Evolutionary conservation across 192 early-diverging fungal species (phyloP).

Genomic region (Umbelopsis vinacea): DNA sequence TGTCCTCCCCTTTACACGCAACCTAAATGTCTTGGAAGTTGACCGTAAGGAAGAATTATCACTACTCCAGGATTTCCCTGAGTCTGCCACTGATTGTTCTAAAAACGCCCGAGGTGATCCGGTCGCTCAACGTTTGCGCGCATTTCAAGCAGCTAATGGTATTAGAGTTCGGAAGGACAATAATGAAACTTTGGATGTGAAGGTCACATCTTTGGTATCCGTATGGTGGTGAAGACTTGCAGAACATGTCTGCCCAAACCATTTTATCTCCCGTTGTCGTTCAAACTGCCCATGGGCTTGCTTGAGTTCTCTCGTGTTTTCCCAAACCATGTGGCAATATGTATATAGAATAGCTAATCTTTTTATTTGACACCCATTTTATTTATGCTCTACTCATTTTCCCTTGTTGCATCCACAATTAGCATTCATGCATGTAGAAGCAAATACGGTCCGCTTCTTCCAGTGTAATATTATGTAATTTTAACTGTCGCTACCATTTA

Average conservation of each 20-base stretch:
- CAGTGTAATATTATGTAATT: too few species aligned
- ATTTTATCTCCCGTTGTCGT: slow-evolving; percentile 27
- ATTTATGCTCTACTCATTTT: too few species aligned
- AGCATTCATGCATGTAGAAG: too few species aligned
- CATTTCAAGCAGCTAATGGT: slow-evolving; percentile 76
- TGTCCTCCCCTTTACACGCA: slow-evolving; percentile 78
- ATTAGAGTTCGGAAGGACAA: slow-evolving; percentile 49
- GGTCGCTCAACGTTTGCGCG: slow-evolving; percentile 73
- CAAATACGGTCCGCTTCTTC: too few species aligned
- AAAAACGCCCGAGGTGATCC: slow-evolving; percentile 84
- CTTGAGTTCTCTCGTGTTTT: neutral
- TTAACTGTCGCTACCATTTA: too few species aligned
- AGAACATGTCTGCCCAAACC: slow-evolving; percentile 63
- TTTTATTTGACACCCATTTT: too few species aligned
- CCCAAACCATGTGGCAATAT: neutral
- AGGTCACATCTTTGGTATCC: slow-evolving; percentile 80
- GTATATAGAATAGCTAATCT: too few species aligned
- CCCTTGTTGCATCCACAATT: too few species aligned
- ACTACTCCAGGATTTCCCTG: slow-evolving; percentile 91
- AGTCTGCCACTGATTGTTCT: slow-evolving; percentile 80
- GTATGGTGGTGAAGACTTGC: slow-evolving; percentile 88
- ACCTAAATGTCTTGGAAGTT: slow-evolving; percentile 86
- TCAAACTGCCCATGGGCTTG: slow-evolving; percentile 16
- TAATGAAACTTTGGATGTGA: slow-evolving; percentile 55
- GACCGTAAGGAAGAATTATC: slow-evolving; percentile 88